Conservation (phyloP, 176 grass and related monocot species). For the Carex kokanica region DNA sequence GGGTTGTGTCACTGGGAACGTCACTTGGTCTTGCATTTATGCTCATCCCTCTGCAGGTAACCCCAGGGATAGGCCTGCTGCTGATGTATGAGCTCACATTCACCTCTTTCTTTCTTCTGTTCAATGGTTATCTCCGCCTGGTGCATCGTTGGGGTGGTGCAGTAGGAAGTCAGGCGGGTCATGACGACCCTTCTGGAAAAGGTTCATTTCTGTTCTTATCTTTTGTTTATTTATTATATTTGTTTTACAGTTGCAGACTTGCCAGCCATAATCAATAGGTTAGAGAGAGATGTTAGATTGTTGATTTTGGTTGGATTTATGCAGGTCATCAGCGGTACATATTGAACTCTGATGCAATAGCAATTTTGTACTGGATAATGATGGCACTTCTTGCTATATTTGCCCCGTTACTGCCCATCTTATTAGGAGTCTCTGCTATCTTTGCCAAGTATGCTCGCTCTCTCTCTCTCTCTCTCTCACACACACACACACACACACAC, state of each 20-base stretch:
- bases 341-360: constrained; percentile 42
- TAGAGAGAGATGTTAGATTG: neutral
- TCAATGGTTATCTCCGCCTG: constrained; percentile 64
- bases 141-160: constrained; percentile 60
- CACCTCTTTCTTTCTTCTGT: constrained; percentile 62
- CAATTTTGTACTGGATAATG: constrained; percentile 56
- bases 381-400: constrained; percentile 64
- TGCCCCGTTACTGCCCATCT: constrained; percentile 49
- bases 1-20: constrained; percentile 45
- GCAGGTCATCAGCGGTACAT: constrained; percentile 60
- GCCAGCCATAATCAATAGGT: neutral
- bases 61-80: constrained; percentile 82
- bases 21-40: constrained; percentile 67
- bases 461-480: neutral
- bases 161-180: constrained; percentile 41
- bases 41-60: constrained; percentile 68
- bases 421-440: constrained; percentile 70
- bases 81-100: constrained; percentile 79
- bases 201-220: constrained; percentile 45
- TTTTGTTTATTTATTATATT: constrained; percentile 1
- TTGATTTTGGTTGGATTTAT: constrained; percentile 29
- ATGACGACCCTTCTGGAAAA: constrained; percentile 54
- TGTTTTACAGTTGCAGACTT: neutral
- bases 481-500: no score
- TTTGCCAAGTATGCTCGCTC: constrained; percentile 63